Base-by-base conservation (phyloP, 2,329 filamentous ascomycete genomes). In the Samsoniella hepiali region DNA sequence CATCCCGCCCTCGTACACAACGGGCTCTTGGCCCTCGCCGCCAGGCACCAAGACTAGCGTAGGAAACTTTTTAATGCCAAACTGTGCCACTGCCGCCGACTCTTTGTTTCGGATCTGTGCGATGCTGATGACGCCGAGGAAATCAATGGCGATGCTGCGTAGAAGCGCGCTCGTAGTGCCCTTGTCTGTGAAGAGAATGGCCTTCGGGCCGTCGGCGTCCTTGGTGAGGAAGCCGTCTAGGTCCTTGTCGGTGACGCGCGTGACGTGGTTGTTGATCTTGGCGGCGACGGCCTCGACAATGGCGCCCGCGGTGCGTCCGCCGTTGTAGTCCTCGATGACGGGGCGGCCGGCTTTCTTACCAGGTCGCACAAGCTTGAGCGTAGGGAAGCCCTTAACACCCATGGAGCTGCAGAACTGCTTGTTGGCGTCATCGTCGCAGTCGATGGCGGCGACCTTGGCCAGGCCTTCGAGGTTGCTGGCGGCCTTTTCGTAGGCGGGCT, bases 351-450 rank as follows among this genome's bases (percentile, higher is more conserved):
- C 78, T 77, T 93, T 96, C 79, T 91, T 92, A 67, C 90, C 87
- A 0, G 95, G 95, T 29, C 87, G 88, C 60, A 98, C 87, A 55
- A 96, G 94, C 83, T 99, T 99, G 67, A 99, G 82, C 0, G 95
- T 98, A 1, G 95, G 95, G 79, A 97, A 99, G 64, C 95, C 95
- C 78, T 97, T 84, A 6, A 99, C 86, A 62, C 93, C 94, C 85
- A 97, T 91, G 68, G 82, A 78, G 54, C 89, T 87, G 75, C 95
- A 99, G 69, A 97, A 85, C 2, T 83, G 81, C 81, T 98, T 98
- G 83, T 98, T 99, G 67, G 82, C 79, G 61, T 97, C 94, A 38
- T 96, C 93, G 72, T 99, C 94, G 76, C 95, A 99, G 77, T 99
- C 91, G 67, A 99, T 82, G 62, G 96, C 95, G 55, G 92, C 95